Evolutionary conservation across 371 early-diverging fungal genomes (phyloP).

Genomic region (Rhizomucor miehei): DNA sequence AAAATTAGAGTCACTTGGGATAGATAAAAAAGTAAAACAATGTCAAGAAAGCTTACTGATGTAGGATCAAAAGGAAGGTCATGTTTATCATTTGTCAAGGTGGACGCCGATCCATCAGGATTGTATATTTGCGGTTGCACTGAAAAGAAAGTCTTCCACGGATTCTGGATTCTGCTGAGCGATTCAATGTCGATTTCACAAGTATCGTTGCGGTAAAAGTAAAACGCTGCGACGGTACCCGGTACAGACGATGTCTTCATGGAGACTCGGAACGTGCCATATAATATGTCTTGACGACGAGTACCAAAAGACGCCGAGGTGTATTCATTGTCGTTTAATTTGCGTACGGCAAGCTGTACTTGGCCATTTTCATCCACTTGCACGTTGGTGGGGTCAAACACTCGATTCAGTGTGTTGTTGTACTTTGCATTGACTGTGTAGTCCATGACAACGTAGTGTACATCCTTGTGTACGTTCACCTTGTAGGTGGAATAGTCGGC

Average conservation of each 20-base stretch:
- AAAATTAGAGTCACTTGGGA: neutral
- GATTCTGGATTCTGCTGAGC: conserved; percentile 27
- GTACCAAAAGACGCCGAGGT: conserved; percentile 40
- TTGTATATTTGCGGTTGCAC: conserved; percentile 42
- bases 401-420: conserved; percentile 25
- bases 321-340: conserved; percentile 1
- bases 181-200: conserved; percentile 47
- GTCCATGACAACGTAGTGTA: conserved; percentile 32
- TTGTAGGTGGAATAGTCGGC: conserved; percentile 28
- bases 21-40: neutral
- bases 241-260: conserved; percentile 27
- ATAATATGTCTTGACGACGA: conserved; percentile 35
- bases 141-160: conserved; percentile 33
- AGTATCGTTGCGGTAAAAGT: conserved; percentile 28
- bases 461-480: conserved; percentile 22
- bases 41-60: conserved; percentile 9
- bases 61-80: conserved; percentile 25
- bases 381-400: conserved; percentile 31
- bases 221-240: conserved; percentile 45
- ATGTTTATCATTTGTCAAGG: conserved; percentile 29
- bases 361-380: conserved; percentile 15
- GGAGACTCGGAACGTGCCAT: conserved; percentile 39
- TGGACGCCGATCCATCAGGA: conserved; percentile 30
- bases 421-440: conserved; percentile 32
- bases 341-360: conserved; percentile 20